Base-by-base conservation (phyloP, 2,329 filamentous ascomycete species). In the Westerdykella ornata region DNA sequence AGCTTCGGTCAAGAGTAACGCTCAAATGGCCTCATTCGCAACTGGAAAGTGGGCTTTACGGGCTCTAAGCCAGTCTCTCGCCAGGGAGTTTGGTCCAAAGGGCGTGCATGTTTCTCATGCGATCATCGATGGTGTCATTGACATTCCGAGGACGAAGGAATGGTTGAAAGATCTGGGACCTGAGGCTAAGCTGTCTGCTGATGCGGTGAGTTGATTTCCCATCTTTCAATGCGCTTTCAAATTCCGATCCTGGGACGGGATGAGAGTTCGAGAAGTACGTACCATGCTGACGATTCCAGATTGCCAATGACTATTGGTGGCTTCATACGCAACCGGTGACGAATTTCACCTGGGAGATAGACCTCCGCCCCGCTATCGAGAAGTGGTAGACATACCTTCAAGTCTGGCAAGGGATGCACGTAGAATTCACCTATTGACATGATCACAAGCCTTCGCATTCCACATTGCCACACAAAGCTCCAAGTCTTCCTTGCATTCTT, bases 261-360 rank as follows among this genome's bases (percentile, higher is more conserved):
- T 26, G 8, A 26, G 22, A 2, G 31, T 18, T 12, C 17, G 5
- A 13, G 14, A 33, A 26, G 22, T 11, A 26, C 22, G n/a, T n/a
- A 26, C 7, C 22, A 15, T 43, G 42, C 51, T 51, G 26, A 48
- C 9, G 8, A 39, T 26, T 14, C 29, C 45, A 90, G 81, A 94
- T 94, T 72, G 88, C 88, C 9, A 86, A 94, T 50, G 77, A 79
- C 9, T 94, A 94, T 58, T 94, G 87, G 86, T 72, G 82, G 59
- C 61, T 94, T 56, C 88, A 94, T 59, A 84, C 81, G 0, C 88
- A 95, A 69, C 84, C 82, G 22, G 76, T 78, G 52, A 86, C 84
- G 5, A 80, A 80, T 2, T 94, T 90, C 57, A 88, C 85, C 0
- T 85, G 86, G 59, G 86, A 94, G 68, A 65, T 94, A 52, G 88